phyloP scores from a whole-genome alignment of 352 stramenopile species.

The Thraustotheca clavata region DNA sequence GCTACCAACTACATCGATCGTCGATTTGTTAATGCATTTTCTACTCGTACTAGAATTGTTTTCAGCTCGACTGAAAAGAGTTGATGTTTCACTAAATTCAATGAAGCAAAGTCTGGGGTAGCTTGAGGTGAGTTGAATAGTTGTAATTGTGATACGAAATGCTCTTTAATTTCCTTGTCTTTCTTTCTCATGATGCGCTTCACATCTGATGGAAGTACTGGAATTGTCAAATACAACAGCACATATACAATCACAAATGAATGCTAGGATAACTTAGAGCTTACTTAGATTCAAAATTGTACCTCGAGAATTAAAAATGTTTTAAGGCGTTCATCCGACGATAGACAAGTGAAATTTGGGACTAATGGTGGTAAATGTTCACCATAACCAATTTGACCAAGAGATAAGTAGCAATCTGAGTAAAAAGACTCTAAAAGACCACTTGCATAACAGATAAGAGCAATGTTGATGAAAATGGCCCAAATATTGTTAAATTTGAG shows the following conservation, averaged over 20 bases:
- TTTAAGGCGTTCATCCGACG: background rate
- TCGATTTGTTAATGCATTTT: background rate
- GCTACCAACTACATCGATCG: no score
- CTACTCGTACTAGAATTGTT: background rate
- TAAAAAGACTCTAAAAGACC: constrained; percentile 21
- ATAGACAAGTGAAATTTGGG: constrained; percentile 14
- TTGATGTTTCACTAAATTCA: background rate
- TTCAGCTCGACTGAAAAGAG: background rate
- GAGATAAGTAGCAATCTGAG: background rate
- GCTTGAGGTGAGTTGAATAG: background rate
- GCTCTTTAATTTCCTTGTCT: constrained; percentile 14
- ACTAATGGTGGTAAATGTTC: constrained; percentile 16
- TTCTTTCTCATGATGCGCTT: constrained; percentile 20
- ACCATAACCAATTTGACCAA: background rate
- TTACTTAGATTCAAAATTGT: background rate
- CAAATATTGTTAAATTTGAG: constrained; percentile 22
- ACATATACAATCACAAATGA: constrained; percentile 12
- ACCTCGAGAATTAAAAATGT: constrained; percentile 20
- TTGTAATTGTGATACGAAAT: constrained; percentile 3
- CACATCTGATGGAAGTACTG: constrained; percentile 7
- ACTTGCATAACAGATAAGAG: constrained; percentile 21
- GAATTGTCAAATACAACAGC: background rate
- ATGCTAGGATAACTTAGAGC: background rate
- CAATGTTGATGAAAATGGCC: constrained; percentile 22
- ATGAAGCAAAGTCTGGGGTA: background rate